Conservation (phyloP, 1,139 yeast genomes). For the Diutina pseudorugosa region DNA sequence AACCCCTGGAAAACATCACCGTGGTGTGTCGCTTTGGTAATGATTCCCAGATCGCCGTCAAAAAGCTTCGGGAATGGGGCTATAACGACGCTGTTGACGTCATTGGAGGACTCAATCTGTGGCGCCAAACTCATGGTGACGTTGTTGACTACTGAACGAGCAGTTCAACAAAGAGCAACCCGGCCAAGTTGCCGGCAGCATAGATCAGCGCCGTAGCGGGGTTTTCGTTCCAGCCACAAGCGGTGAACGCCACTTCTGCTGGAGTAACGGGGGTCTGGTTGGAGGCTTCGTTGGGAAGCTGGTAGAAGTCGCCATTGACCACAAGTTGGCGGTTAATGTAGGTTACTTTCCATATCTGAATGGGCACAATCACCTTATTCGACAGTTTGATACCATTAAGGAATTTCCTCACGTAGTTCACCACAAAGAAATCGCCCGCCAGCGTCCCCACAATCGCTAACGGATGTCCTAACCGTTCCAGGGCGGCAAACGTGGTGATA, state of each 20-base stretch:
- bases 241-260: slow-evolving; percentile 38
- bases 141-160: slow-evolving; percentile 23
- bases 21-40: slow-evolving; percentile 83
- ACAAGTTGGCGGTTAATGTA: slow-evolving; percentile 8
- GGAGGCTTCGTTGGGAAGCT: slow-evolving; percentile 18
- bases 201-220: slow-evolving; percentile 40
- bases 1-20: slow-evolving; percentile 13
- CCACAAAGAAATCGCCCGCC: slow-evolving; percentile 38
- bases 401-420: slow-evolving; percentile 26
- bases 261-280: slow-evolving; percentile 28
- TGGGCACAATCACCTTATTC: slow-evolving; percentile 19
- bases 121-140: slow-evolving; percentile 44
- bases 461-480: slow-evolving; percentile 43
- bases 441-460: slow-evolving; percentile 47
- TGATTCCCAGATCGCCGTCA: slow-evolving; percentile 76
- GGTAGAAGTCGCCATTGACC: slow-evolving; percentile 17
- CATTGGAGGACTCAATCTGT: slow-evolving; percentile 63
- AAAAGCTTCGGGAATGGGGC: slow-evolving; percentile 38
- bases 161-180: slow-evolving; percentile 54
- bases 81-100: slow-evolving; percentile 49
- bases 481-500: slow-evolving; percentile 17
- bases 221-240: slow-evolving; percentile 54
- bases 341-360: slow-evolving; percentile 24
- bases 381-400: slow-evolving; percentile 21
- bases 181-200: slow-evolving; percentile 57